A percentile compares a stretch with the other conserved stretches of the same genome.
Evolutionary conservation across 257 asterid species (phyloP).

Genomic region (Capsicum rhomboideum): DNA sequence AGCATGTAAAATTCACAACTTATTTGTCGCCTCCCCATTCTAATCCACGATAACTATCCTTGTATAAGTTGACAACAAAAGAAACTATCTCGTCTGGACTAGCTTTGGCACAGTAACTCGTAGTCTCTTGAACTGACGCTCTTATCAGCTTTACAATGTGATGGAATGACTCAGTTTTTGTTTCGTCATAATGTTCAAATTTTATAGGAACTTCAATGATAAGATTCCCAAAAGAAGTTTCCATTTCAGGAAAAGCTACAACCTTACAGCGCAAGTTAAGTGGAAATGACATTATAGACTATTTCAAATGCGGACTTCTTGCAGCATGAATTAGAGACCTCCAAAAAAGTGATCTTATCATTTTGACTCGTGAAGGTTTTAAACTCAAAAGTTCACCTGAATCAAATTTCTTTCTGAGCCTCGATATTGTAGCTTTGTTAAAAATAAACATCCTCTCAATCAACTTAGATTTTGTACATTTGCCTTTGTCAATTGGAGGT

Average conservation of each 20-base stretch:
- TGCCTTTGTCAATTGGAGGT: background rate
- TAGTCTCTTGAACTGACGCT: background rate
- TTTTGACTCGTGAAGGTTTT: background rate
- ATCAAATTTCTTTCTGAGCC: background rate
- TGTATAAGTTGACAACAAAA: background rate
- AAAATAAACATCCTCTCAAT: background rate
- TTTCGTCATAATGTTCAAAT: background rate
- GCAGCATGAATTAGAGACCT: background rate
- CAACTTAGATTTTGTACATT: background rate
- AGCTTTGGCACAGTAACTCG: background rate
- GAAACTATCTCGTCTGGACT: background rate
- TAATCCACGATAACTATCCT: background rate
- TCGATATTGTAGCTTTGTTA: background rate
- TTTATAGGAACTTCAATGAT: no score
- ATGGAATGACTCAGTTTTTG: background rate
- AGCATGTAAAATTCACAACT: background rate
- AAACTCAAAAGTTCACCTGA: background rate
- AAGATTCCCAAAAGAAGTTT: background rate
- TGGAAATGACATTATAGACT: background rate
- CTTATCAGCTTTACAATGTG: background rate
- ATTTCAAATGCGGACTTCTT: background rate
- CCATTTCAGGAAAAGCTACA: background rate
- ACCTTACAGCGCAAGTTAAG: conserved; percentile 1
- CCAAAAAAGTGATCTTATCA: background rate
- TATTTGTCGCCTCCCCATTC: background rate